Base-by-base conservation (phyloP, 2,329 filamentous ascomycete genomes). In the Penicillium sp. region DNA sequence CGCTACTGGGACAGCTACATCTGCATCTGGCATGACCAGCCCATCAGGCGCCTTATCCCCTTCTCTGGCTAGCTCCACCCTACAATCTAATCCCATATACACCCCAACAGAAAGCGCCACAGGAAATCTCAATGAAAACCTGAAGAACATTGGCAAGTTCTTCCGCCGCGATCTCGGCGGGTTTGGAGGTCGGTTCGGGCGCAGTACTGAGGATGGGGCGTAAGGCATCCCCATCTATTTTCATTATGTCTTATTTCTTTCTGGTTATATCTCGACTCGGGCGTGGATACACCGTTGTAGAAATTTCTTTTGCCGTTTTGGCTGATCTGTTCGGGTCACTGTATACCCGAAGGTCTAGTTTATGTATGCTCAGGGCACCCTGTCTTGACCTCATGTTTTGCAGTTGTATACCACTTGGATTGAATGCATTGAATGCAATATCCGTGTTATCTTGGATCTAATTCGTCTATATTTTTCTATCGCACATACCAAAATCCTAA, bases 81-180 rank as follows among this genome's bases (percentile, higher is more conserved):
- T 66, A 62, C 66, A 44, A 63, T 56, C 57, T 38, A 55, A 46
- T 50, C 58, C 65, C 60, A 45, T 63, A 43, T 55, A 65, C 31
- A 59, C 61, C 47, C 60, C 67, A 53, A 60, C 61, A 9, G 63
- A 70, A 52, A 66, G 64, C 40, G 68, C 84, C 53, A 86, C 88
- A 67, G 85, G 84, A 8, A 91, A 89, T 51, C 84, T 97, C 62
- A 96, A 97, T 71, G 92, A 96, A 75, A 97, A 97, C 75, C 73
- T 97, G 75, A 92, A 91, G 78, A 96, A 91, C 72, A 90, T 99
- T 76, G 93, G 93, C 25, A 97, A 96, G 76, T 97, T 97, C 77
- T 97, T 97, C 79, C 87, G 89, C 61, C 81, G 93, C 61, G 93
- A 97, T 78, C 87, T 93, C 61, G 89, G 90, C 31, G 85, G 87